These are phyloP conservation scores for Cyclocybe aegerita DNA, from an alignment of 768 basidiomycete genomes.

Conservation along the genomic window DNA sequence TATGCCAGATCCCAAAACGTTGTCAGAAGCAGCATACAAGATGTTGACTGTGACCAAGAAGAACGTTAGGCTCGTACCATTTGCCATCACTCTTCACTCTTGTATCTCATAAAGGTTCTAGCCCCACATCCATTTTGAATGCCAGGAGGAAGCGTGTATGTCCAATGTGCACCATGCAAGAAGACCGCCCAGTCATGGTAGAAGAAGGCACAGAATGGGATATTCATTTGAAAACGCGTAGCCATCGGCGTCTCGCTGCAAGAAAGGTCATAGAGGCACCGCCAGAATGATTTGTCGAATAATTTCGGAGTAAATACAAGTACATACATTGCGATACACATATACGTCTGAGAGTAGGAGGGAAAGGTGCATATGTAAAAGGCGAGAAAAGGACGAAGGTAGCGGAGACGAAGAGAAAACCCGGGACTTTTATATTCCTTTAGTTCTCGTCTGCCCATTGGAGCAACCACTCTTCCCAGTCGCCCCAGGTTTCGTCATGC, in stretches of 20 bases:
- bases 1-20: slow-evolving; percentile 54
- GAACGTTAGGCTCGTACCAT: slow-evolving; percentile 42
- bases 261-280: slow-evolving; percentile 9
- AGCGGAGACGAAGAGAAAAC: too few relatives aligned
- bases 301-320: not conserved
- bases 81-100: slow-evolving; percentile 4
- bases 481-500: slow-evolving; percentile 23
- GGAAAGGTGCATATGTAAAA: too few relatives aligned
- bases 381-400: too few relatives aligned
- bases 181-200: slow-evolving; percentile 65
- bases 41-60: slow-evolving; percentile 49
- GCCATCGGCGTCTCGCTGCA: slow-evolving; percentile 49
- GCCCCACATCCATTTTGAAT: slow-evolving; percentile 55
- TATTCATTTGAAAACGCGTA: slow-evolving; percentile 52
- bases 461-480: slow-evolving; percentile 54
- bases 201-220: slow-evolving; percentile 54
- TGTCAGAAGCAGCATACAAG: slow-evolving; percentile 54
- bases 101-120: slow-evolving; percentile 23
- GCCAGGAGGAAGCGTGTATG: slow-evolving; percentile 63
- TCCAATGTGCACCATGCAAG: slow-evolving; percentile 57
- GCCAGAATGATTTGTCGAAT: not conserved
- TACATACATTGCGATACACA: too few relatives aligned
- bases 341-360: too few relatives aligned
- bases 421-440: not conserved
- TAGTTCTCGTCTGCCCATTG: slow-evolving; percentile 36